Evolutionary conservation across 345 rosid species (phyloP), one percentile per base, ranked within the genome.

Genomic region (Jatropha curcas): DNA sequence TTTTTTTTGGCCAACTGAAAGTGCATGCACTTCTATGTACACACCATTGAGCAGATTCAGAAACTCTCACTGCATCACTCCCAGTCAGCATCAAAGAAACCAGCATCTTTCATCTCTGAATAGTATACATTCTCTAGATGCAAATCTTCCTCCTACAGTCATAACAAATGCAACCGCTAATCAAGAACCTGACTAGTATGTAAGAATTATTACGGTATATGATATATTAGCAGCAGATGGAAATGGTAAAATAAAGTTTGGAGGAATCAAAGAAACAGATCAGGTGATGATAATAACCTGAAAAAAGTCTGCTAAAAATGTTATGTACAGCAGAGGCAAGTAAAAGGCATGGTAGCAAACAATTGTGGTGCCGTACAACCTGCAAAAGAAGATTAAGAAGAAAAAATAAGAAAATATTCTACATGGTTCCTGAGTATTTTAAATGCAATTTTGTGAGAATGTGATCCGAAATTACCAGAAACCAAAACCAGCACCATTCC

Each of bases 31-130:
- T 53, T 19, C 9, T 70, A 76, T 64, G n/a, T 55, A 65, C 57
- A 73, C 16, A 71, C 1, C 2, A 0, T 2, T 8, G 39, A 43
- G 19, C 37, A 9, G 37, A 27, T 35, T 59, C 30, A n/a, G 16
- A 31, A 17, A 14, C 17, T 17, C 12, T 57, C 25, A 8, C 10
- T 24, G n/a, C 69, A 27, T 81, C 85, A 94, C 39, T 89, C 94
- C 98, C 98, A 94, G 33, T 89, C 98, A 27, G 82, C 85, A 65
- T 92, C 97, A 57, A 90, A 94, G 82, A 90, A 92, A 41, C 96
- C 98, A 1, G 96, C 98, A 81, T 94, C 97, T 79, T 90, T 90
- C 98, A 92, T 92, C 80, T 94, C 97, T 3, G 98, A 94, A 86
- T 92, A 94, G 87, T 89, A 88, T 24, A 85, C 92, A 72, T 85